phyloP scores from a whole-genome alignment of 1,139 yeast genomes.

The Suhomyces choctaworum region DNA sequence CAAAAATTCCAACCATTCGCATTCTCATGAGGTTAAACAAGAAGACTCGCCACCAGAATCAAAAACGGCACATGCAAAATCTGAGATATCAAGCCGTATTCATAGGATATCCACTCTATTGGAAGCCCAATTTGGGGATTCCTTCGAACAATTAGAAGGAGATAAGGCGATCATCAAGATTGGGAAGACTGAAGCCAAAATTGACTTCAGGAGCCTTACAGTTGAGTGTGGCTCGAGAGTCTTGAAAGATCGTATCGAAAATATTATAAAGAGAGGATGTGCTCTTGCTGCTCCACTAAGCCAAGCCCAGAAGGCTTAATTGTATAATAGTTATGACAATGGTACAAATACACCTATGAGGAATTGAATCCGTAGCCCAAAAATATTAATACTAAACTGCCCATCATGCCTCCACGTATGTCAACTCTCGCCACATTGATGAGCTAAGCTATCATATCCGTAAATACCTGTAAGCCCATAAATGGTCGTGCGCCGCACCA shows the following conservation, averaged over 20 bases:
- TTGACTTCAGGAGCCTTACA: conserved; percentile 61
- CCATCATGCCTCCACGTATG: too few species aligned
- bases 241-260: conserved; percentile 77
- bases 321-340: background rate
- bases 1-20: conserved; percentile 43
- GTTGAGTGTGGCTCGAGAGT: conserved; percentile 82
- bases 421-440: too few species aligned
- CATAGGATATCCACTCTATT: conserved; percentile 64
- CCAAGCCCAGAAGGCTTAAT: conserved; percentile 24
- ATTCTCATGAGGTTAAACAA: conserved; percentile 17
- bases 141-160: conserved; percentile 45
- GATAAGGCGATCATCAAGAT: conserved; percentile 59
- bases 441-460: too few species aligned
- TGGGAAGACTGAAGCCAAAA: conserved; percentile 72
- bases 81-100: conserved; percentile 53
- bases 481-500: conserved; percentile 5
- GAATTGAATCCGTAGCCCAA: too few species aligned
- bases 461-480: too few species aligned
- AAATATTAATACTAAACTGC: too few species aligned
- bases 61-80: conserved; percentile 33
- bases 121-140: conserved; percentile 85
- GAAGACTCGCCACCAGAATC: conserved; percentile 18
- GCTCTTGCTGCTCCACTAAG: conserved; percentile 80
- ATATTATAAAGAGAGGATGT: conserved; percentile 74
- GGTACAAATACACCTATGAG: too few species aligned